Evolutionary conservation across 2,329 filamentous ascomycete species (phyloP), one percentile per base, ranked within the genome.

Genomic region (Aspergillus sp.): DNA sequence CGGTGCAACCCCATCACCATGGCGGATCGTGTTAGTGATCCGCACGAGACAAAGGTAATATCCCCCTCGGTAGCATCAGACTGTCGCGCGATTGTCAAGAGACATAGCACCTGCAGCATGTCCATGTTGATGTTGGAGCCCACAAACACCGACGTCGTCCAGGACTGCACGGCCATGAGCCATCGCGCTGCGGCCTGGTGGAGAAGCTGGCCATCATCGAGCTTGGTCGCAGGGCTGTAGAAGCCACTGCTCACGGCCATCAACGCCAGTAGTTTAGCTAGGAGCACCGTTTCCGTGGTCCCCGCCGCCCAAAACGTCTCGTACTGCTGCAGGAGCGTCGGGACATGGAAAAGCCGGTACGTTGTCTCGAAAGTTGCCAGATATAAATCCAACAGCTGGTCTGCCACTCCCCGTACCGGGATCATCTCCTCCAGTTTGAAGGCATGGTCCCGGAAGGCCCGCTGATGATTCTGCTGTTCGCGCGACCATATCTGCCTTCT

Each of bases 281-380:
- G 48, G 42, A 82, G 82, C 5, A 65, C 60, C 10, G 65, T 57
- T 29, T 67, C 73, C 2, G 68, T 64, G 0, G 63, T 61, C 19
- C 61, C 53, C 0, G 71, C 67, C 0, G 60, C 63, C 79, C 80
- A 83, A 7, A 78, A 59, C 0, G 70, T 67, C 26, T 78, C 73
- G 52, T 82, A 83, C 30, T 80, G 75, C 7, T 66, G 66, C 40
- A 70, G 65, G 51, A 84, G 83, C 0, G 73, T 75, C 0, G 80
- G 79, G 1, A 78, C 58, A 57, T 84, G 76, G 6, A 84, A 48
- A 27, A 84, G 70, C 2, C 81, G 73, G 50, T 78, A 72, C 10
- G 77, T 73, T 1, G 75, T 74, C 54, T 83, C 79, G 52, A 78
- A 73, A 0, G 75, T 75, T 42, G 76, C 67, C 12, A 84, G 63